Base-by-base conservation (phyloP, 495 filamentous ascomycete genomes). In the Trichoderma asperelloides region DNA sequence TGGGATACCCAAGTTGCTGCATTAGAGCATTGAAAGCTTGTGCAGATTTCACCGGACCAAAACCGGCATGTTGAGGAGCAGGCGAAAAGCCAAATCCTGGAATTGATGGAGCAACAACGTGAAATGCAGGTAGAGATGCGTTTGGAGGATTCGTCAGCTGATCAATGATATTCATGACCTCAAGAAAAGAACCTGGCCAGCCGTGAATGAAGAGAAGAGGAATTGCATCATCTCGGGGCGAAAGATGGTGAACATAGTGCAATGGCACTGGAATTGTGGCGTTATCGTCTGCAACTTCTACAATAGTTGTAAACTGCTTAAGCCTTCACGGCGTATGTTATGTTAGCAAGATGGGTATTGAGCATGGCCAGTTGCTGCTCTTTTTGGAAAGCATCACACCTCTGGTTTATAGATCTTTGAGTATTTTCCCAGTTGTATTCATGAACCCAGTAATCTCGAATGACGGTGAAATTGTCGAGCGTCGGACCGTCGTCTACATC, bases 131-230 rank as follows among this genome's bases (percentile, higher is more conserved):
- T n/a, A 69, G 67, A 0, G 75, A 74, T 23, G 78, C 74, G 33
- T 75, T 75, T 9, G 78, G 73, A 9, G 75, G 76, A 27, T 74
- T 66, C 0, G 79, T 81, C 37, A 91, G 78, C 18, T 82, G 73
- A 5, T 84, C 82, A 15, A 91, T 77, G 41, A 91, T 72, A 68
- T 87, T 88, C 7, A 79, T 80, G 6, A 85, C 87, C 76, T 91
- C 89, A 57, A 88, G 69, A 71, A 91, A 91, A 65, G 80, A 85
- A 1, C 89, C 88, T 3, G 88, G 88, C 87, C 86, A 88, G 28
- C 86, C 86, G 72, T 88, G 86, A 23, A 83, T 71, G 67, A 87
- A 87, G 9, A 88, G 72, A 47, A 88, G 69, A 0, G 85, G 86
- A 60, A 88, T 80, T 0, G 84, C 84, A 43, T 76, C 76, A 21